A percentile compares a stretch with the other conserved stretches of the same genome.
Conservation (phyloP, 257 asterid species). For the Verbascum thapsus region DNA sequence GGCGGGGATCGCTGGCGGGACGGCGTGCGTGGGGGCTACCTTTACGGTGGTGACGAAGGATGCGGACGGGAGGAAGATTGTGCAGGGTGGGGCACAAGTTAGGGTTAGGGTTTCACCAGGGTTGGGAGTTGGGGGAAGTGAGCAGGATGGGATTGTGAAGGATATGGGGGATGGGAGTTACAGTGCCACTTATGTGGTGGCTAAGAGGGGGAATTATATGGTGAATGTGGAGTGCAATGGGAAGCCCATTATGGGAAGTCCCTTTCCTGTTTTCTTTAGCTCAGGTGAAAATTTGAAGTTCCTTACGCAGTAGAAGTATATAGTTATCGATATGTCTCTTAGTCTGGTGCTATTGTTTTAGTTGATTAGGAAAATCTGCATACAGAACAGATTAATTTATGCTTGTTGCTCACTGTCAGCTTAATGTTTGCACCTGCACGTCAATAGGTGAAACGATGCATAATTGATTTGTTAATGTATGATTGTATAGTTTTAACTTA, state of each 20-base stretch:
- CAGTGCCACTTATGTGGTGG: constrained; percentile 81
- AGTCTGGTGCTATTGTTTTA: constrained; percentile 8
- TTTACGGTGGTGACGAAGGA: constrained; percentile 83
- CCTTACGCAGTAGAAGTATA: background rate
- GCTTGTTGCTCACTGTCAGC: constrained; percentile 18
- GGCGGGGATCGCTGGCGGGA: constrained; percentile 90
- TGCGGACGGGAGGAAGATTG: constrained; percentile 70
- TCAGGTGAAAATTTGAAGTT: constrained; percentile 48
- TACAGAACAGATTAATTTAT: constrained; percentile 2
- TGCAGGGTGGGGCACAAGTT: constrained; percentile 80
- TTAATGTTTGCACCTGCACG: background rate
- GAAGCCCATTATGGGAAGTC: constrained; percentile 92
- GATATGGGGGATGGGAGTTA: constrained; percentile 92
- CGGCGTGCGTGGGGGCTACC: constrained; percentile 79
- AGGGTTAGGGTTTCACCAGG: constrained; percentile 79
- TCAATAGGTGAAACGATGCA: background rate
- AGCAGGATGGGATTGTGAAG: constrained; percentile 85
- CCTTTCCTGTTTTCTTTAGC: constrained; percentile 97
- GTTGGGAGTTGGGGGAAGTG: constrained; percentile 86
- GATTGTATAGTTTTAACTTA: no score
- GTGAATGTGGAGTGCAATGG: constrained; percentile 95
- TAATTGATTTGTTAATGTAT: constrained; percentile 16
- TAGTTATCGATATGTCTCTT: constrained; percentile 5
- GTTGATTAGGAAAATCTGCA: background rate
- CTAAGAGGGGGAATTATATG: constrained; percentile 95